A percentile compares a stretch with the other conserved stretches of the same genome.
Conservation (phyloP, 768 basidiomycete species). For the Vararia minispora region DNA sequence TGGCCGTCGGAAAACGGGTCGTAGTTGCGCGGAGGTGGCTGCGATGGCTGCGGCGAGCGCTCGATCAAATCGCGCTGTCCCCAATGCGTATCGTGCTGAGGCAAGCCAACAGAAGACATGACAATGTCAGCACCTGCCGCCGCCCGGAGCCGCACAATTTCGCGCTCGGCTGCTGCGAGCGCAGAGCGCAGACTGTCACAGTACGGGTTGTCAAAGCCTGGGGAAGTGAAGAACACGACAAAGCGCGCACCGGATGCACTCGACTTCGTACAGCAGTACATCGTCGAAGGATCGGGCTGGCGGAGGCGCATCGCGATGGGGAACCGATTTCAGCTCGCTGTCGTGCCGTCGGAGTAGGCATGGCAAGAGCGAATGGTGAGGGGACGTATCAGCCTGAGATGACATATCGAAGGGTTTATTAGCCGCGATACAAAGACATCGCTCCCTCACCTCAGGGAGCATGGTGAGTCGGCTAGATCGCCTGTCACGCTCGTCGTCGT, state of each 20-base stretch:
- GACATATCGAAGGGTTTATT: background rate
- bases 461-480: too few species aligned
- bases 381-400: background rate
- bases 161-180: slow-evolving; percentile 9
- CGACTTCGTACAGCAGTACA: slow-evolving; percentile 12
- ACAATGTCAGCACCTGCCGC: background rate
- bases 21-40: slow-evolving; percentile 2
- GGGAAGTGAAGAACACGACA: background rate
- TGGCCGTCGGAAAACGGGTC: slow-evolving; percentile 8
- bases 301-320: background rate
- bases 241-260: slow-evolving; percentile 11
- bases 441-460: background rate
- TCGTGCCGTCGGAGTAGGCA: background rate
- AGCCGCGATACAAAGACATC: background rate
- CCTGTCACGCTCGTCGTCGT: too few species aligned
- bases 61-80: background rate
- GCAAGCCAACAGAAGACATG: background rate
- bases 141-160: slow-evolving; percentile 7
- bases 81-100: background rate
- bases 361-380: background rate
- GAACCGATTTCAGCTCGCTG: background rate
- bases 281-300: slow-evolving; percentile 1
- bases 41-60: background rate
- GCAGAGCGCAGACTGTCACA: slow-evolving; percentile 9
- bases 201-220: background rate